A percentile compares a stretch with the other conserved stretches of the same genome.
phyloP scores from a whole-genome alignment of 2,329 filamentous ascomycete genomes.

The Beauveria australis region DNA sequence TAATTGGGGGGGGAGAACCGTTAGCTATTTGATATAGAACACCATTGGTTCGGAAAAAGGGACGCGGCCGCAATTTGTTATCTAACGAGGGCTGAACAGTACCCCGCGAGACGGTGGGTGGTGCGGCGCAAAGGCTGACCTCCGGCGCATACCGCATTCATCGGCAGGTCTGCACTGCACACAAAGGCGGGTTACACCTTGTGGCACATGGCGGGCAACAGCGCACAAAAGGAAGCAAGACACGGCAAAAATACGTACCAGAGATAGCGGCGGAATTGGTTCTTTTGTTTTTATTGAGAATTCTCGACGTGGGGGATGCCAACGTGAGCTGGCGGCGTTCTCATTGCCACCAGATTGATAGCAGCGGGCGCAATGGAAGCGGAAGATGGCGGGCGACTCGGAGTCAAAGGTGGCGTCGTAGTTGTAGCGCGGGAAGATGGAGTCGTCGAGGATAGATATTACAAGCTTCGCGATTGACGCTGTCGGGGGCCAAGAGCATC shows the following conservation, averaged over 20 bases:
- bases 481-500: conserved; percentile 18
- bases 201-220: neutral
- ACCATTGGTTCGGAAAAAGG: neutral
- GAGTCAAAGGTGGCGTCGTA: conserved; percentile 22
- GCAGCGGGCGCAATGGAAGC: neutral
- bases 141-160: neutral
- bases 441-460: conserved; percentile 46
- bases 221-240: neutral
- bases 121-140: neutral
- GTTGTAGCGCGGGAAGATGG: conserved; percentile 42
- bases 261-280: conserved; percentile 22
- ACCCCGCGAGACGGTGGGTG: neutral
- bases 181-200: neutral
- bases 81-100: neutral
- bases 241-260: conserved; percentile 24
- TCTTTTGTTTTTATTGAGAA: conserved; percentile 31
- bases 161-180: neutral
- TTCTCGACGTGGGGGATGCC: conserved; percentile 40
- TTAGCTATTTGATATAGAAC: neutral
- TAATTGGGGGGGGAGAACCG: neutral
- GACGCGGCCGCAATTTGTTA: conserved; percentile 10
- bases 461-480: conserved; percentile 37
- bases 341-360: conserved; percentile 28
- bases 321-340: conserved; percentile 27
- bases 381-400: conserved; percentile 16